A percentile compares a stretch with the other conserved stretches of the same genome.
phyloP scores from a whole-genome alignment of 306 rosid species.

The Trifolium dubium region DNA sequence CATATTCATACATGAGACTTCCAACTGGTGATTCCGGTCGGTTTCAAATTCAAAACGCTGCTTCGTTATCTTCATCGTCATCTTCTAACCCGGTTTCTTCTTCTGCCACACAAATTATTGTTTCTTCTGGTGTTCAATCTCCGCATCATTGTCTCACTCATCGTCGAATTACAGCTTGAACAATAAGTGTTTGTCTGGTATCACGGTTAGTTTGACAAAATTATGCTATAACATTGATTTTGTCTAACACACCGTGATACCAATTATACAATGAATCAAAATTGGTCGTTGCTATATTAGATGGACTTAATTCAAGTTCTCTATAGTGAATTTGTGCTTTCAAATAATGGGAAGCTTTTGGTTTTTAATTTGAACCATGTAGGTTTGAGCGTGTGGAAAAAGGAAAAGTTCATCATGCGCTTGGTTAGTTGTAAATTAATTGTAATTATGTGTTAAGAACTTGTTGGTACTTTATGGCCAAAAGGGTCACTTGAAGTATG shows the following conservation, averaged over 20 bases:
- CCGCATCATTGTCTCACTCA: constrained; percentile 55
- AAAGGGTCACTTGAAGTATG: constrained; percentile 45
- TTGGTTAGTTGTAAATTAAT: constrained; percentile 37
- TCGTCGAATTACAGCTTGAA: constrained; percentile 53
- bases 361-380: constrained; percentile 2
- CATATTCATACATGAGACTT: constrained; percentile 60
- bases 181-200: background rate
- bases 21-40: constrained; percentile 57
- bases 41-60: constrained; percentile 40
- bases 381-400: constrained; percentile 47
- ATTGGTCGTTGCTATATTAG: background rate
- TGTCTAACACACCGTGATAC: background rate
- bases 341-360: constrained; percentile 37
- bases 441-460: constrained; percentile 50
- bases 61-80: background rate
- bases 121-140: constrained; percentile 65
- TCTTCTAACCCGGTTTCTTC: constrained; percentile 48
- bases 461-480: constrained; percentile 37
- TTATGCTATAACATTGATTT: background rate
- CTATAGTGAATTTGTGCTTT: constrained; percentile 20
- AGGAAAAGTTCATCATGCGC: constrained; percentile 41
- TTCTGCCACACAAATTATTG: constrained; percentile 49
- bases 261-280: background rate
- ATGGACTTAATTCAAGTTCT: background rate
- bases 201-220: background rate